Conservation (phyloP, 2,329 filamentous ascomycete species). For the Paracamarosporium sp. region DNA sequence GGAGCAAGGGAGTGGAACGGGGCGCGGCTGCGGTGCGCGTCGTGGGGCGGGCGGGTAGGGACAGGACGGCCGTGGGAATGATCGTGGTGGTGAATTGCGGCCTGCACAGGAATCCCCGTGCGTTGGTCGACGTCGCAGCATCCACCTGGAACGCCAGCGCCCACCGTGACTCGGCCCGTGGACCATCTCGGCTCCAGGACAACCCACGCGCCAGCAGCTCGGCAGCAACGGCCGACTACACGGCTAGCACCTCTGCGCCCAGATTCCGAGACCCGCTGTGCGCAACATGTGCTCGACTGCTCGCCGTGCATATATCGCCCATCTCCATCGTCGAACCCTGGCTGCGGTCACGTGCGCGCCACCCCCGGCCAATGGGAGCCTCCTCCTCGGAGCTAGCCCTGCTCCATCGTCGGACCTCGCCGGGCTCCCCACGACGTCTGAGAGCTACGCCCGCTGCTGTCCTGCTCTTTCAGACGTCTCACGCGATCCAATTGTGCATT, state of each 20-base stretch:
- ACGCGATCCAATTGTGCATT: slow-evolving; percentile 33
- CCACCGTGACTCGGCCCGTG: slow-evolving; percentile 2
- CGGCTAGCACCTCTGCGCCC: background rate
- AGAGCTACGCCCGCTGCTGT: slow-evolving; percentile 29
- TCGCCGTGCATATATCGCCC: slow-evolving; percentile 15
- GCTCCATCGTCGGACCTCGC: slow-evolving; percentile 38
- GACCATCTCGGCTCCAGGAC: background rate
- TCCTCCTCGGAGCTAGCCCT: slow-evolving; percentile 5
- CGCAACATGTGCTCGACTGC: background rate
- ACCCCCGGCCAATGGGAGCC: slow-evolving; percentile 9
- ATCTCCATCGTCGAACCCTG: slow-evolving; percentile 13
- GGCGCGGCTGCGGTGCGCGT: slow-evolving; percentile 9
- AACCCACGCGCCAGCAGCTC: background rate
- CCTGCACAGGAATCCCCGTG: slow-evolving; percentile 4
- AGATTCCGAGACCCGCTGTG: background rate
- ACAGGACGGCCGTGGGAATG: slow-evolving; percentile 7
- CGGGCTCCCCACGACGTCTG: slow-evolving; percentile 38
- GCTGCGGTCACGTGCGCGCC: slow-evolving; percentile 31
- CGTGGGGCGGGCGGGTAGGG: slow-evolving; percentile 9
- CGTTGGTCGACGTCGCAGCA: background rate
- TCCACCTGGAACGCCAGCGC: slow-evolving; percentile 8
- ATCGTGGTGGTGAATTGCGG: slow-evolving; percentile 6
- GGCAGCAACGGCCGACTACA: background rate
- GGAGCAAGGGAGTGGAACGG: slow-evolving; percentile 8
- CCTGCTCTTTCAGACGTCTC: slow-evolving; percentile 22